Base-by-base conservation (phyloP, 1,284 basidiomycete genomes). In the Anthracocystis setariae region DNA sequence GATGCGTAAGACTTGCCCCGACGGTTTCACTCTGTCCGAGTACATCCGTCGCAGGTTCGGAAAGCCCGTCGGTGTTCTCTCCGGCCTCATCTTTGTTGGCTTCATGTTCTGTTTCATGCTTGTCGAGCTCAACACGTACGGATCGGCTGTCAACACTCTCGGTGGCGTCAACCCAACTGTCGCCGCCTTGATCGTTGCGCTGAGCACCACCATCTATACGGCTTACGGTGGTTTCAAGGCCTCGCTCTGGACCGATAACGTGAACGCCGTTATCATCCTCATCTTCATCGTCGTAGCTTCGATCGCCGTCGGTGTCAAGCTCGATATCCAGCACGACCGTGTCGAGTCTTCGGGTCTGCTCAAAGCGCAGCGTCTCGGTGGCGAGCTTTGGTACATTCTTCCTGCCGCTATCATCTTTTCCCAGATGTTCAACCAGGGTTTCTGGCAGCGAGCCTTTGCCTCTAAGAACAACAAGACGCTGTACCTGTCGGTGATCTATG, bases 61-160 rank as follows among this genome's bases (percentile, higher is more conserved):
- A 27, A 80, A 74, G 78, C 77, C 78, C 15, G 67, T 82, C 32
- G 81, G 81, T 46, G 70, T 81, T 17, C 70, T 82, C 4, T 73
- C 75, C 21, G 77, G 70, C 8, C 29, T 82, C 12, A 74, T 80
- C 48, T 82, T 82, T 54, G 74, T 79, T 24, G 81, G 73, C 8
- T 82, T 82, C 65, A 82, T 82, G 80, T 76, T 82, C 46, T 82
- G 80, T 73, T 82, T 82, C 61, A 81, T 81, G 80, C 71, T 82
- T 25, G 76, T 77, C 56, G 81, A 82, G 60, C 75, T 82, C 67
- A 82, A 82, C 63, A 82, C 80, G 8, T 82, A 83, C 49, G 78
- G 79, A 27, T 74, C 73, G 3, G 73, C 81, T 3, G 74, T 79
- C 23, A 51, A 59, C 43, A 46, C 68, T 29, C 68, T 81, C 4